Percentiles rank a stretch among this genome's conserved stretches.
phyloP scores from a whole-genome alignment of 2,329 filamentous ascomycete genomes.

The Neurospora sp. region DNA sequence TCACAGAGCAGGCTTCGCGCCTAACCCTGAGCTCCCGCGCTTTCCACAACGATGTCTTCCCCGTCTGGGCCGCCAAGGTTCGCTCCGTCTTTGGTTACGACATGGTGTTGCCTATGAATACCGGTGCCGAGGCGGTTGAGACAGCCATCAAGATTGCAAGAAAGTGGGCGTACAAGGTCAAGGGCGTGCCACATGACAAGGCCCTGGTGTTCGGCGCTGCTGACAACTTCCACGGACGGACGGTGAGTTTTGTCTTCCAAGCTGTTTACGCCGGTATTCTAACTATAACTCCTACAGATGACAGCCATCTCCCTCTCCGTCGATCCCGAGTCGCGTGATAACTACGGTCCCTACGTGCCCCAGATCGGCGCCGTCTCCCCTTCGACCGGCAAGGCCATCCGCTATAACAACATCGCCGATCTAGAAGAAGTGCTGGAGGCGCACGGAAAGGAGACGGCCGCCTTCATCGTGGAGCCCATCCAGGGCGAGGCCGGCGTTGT shows the following conservation, averaged over 20 bases:
- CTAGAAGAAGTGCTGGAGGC: conserved; percentile 68
- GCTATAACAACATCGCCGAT: conserved; percentile 77
- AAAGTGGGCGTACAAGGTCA: conserved; percentile 97
- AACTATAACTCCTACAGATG: conserved; percentile 45
- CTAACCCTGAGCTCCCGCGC: conserved; percentile 88
- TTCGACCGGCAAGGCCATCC: conserved; percentile 64
- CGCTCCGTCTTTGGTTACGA: conserved; percentile 86
- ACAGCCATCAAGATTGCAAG: conserved; percentile 91
- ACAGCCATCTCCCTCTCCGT: conserved; percentile 91
- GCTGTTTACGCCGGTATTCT: neutral
- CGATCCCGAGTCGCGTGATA: conserved; percentile 88
- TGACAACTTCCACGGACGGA: conserved; percentile 95
- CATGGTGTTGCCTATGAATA: conserved; percentile 98
- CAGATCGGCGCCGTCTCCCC: conserved; percentile 72
- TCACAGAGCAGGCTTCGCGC: conserved; percentile 80
- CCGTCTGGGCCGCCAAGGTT: conserved; percentile 87
- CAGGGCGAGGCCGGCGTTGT: conserved; percentile 97
- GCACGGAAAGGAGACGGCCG: conserved; percentile 77
- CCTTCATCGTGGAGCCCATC: conserved; percentile 91
- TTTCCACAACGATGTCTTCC: conserved; percentile 98
- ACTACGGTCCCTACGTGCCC: conserved; percentile 94
- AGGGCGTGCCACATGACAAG: conserved; percentile 75
- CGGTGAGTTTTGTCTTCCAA: conserved; percentile 44
- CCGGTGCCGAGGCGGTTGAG: conserved; percentile 90
- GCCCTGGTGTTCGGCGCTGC: conserved; percentile 74